These are phyloP conservation scores for Diplodia intermedia DNA, from an alignment of 2,329 filamentous ascomycete species.

Conservation along the genomic window DNA sequence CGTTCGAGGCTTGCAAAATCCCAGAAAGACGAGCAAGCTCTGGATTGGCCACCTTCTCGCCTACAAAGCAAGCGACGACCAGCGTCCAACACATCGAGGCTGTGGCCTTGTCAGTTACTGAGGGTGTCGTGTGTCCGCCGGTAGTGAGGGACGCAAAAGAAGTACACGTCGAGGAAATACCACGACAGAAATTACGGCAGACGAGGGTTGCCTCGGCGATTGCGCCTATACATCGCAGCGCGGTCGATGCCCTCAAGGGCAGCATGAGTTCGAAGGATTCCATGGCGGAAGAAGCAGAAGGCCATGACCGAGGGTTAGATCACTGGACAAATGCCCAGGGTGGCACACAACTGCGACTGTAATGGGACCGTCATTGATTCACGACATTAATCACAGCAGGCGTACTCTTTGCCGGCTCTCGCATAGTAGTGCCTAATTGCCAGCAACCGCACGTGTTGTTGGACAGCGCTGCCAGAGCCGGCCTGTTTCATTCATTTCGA, in stretches of 20 bases:
- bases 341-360: background rate
- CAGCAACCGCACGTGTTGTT: background rate
- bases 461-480: background rate
- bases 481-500: background rate
- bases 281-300: background rate
- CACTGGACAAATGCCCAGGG: background rate
- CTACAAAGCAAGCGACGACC: constrained; percentile 22
- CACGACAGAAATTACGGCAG: background rate
- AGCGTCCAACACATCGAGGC: constrained; percentile 27
- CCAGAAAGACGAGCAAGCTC: constrained; percentile 4
- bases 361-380: background rate
- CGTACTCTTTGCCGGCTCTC: background rate
- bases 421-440: background rate
- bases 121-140: background rate
- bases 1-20: background rate
- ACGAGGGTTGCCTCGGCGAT: constrained; percentile 6
- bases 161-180: background rate
- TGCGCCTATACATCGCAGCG: background rate
- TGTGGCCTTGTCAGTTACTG: background rate
- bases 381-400: background rate
- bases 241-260: constrained; percentile 1
- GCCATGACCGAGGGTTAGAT: background rate
- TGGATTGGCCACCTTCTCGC: constrained; percentile 20
- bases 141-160: too few relatives aligned
- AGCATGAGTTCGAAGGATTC: background rate